Base-by-base conservation (phyloP, 345 rosid species). In the Populus alba region DNA sequence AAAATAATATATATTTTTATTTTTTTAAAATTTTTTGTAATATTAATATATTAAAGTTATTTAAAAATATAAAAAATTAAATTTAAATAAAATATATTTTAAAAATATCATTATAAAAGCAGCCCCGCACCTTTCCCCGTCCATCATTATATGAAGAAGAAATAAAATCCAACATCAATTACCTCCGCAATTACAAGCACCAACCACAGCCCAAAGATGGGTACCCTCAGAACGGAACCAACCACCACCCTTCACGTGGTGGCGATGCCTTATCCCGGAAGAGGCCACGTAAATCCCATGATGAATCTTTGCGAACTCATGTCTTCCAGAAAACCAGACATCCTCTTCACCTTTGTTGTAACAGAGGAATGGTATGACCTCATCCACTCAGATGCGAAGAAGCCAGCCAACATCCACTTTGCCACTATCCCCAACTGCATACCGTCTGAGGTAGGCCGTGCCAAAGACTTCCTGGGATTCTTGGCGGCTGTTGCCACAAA, bases 381-480 rank as follows among this genome's bases (percentile, higher is more conserved):
- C 35, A 37, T 71, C 18, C 8, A 59, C 79, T 71, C 77, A 0
- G 20, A 39, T 31, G 35, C 23, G 7, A 29, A 33, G 27, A 47
- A 29, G 25, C 75, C 72, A 5, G 15, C 39, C 35, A 81, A 63
- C 43, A 23, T 81, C 72, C 71, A 49, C 2, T 73, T 77, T 9
- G 27, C 27, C n/a, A 78, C 84, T 0, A 68, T 81, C 33, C 84
- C 81, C 13, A 74, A 81, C 43, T 74, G 74, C n/a, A 69, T 81
- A 23, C 84, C 84, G 0, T 81, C 84, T 7, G 84, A 81, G 45
- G 45, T 69, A 3, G 84, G 27, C 17, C 84, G 81, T 8, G 81
- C 47, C 22, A 70, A 74, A 31, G 72, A 78, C 41, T 74, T 68
- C 10, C 53, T 47, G 1, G 81, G 49, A 5, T 81, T 81, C 66